Percentiles rank a stretch among this genome's conserved stretches.
Evolutionary conservation across 495 filamentous ascomycete species (phyloP).

Genomic region (Talaromyces proteolyticus): DNA sequence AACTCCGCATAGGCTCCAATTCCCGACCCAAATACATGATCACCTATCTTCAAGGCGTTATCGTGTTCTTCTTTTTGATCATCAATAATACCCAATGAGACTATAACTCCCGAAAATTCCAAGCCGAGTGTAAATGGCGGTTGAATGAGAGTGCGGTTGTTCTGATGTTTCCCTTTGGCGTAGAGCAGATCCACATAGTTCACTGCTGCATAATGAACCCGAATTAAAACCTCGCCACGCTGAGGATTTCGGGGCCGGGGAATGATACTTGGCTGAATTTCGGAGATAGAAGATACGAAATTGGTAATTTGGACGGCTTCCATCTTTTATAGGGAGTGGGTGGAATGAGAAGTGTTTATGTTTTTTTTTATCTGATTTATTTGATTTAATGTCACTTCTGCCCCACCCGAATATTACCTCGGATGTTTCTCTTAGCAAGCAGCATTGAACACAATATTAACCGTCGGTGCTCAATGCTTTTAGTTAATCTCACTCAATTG

Average conservation of each 20-base stretch:
- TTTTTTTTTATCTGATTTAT: too few species aligned
- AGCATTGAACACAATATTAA: too few species aligned
- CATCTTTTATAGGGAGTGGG: too few species aligned
- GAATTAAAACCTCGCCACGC: background rate
- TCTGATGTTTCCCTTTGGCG: background rate
- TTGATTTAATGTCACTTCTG: too few species aligned
- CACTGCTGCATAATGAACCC: background rate
- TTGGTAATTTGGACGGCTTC: background rate
- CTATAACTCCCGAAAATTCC: background rate
- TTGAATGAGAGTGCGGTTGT: background rate
- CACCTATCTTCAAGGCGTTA: background rate
- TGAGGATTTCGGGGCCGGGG: background rate
- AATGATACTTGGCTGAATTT: background rate
- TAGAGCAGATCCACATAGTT: background rate
- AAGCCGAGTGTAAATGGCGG: background rate
- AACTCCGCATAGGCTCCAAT: background rate
- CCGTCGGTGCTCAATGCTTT: too few species aligned
- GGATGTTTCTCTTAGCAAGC: too few species aligned
- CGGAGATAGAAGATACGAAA: background rate
- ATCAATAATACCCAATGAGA: background rate
- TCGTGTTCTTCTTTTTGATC: background rate
- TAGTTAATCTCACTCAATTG: too few species aligned
- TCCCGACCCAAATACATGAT: background rate
- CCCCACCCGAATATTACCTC: too few species aligned
- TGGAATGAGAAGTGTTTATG: too few species aligned